Evolutionary conservation across 164 flowering plant species (phyloP), one percentile per base, ranked within the genome.

Genomic region (Liquidambar formosana): DNA sequence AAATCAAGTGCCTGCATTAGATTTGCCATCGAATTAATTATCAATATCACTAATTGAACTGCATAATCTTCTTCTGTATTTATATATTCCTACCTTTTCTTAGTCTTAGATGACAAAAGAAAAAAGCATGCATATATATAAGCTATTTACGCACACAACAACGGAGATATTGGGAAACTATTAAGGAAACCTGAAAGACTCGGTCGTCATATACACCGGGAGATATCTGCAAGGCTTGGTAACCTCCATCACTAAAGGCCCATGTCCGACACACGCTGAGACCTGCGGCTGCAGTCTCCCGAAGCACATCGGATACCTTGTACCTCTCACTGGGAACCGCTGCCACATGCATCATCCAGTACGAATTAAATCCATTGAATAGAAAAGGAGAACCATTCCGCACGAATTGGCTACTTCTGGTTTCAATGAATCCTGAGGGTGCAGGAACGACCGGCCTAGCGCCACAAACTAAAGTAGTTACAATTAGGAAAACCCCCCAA

Each of bases 181-280:
- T 33, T 33, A 33, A n/a, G 41, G 6, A 33, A 33, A 80, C 87
- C 85, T 80, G 78, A 53, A 86, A 84, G 19, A 76, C 73, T 2
- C 22, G 61, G 26, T 80, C 83, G 43, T 78, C 65, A 38, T 84
- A 84, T 0, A 66, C 70, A 0, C 83, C 86, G 0, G 88, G 90
- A 23, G 90, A 77, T 0, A 61, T 67, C 57, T 84, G 90, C 2
- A 86, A 76, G 57, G 90, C 80, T 10, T 45, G 63, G 28, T 69
- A 58, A 12, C 80, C 80, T 3, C 88, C 90, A 44, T 86, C 90
- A 38, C 66, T 77, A 60, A 86, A 84, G 0, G 88, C 88, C 88
- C 88, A 86, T 0, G 88, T 82, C 38, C 88, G 41, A 28, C 81
- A 74, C 21, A 86, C 82, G 21, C 61, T 67, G 49, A 86, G 78